Evolutionary conservation across 2,329 filamentous ascomycete genomes (phyloP), one percentile per base, ranked within the genome.

Genomic region (Tolypocladium ovalisporum): DNA sequence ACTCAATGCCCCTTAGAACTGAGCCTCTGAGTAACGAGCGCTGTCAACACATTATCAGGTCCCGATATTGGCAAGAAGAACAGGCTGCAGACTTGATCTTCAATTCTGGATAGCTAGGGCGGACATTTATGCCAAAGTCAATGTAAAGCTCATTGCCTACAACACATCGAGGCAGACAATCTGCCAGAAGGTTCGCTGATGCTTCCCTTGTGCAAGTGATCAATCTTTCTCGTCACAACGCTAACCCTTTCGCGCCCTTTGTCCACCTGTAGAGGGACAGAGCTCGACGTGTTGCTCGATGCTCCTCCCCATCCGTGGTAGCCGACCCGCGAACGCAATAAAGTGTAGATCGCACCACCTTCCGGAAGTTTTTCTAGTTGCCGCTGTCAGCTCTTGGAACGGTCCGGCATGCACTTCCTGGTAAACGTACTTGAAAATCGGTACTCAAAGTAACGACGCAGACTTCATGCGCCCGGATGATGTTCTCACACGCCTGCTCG

Each of bases 221-320:
- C n/a, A n/a, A n/a, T n/a, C n/a, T n/a, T n/a, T n/a, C n/a, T n/a
- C n/a, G n/a, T 65, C 55, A 72, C 52, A 72, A 56, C 2, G 65
- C 70, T 40, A 73, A 51, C 0, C 71, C 71, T 35, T 66, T 71
- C 6, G 69, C 69, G 0, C 71, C 71, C 54, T 65, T 69, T 2
- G 70, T 80, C 79, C 79, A 81, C 51, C 78, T 72, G 61, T 82
- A 82, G 51, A 81, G 65, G 7, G 78, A 79, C n/a, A 82, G 68
- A 58, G 79, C 78, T 57, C 77, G 70, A 15, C 78, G 70, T 62
- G 72, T 71, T 58, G 70, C 78, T 68, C 71, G 69, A 52, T 74
- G 73, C 62, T 78, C 75, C 53, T 75, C 73, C 63, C 70, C 70
- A 27, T 74, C 70, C 17, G 70, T 69, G 47, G 69, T 68, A 17